Conservation (phyloP, 495 filamentous ascomycete genomes). For the Hypoxylon fuscum region DNA sequence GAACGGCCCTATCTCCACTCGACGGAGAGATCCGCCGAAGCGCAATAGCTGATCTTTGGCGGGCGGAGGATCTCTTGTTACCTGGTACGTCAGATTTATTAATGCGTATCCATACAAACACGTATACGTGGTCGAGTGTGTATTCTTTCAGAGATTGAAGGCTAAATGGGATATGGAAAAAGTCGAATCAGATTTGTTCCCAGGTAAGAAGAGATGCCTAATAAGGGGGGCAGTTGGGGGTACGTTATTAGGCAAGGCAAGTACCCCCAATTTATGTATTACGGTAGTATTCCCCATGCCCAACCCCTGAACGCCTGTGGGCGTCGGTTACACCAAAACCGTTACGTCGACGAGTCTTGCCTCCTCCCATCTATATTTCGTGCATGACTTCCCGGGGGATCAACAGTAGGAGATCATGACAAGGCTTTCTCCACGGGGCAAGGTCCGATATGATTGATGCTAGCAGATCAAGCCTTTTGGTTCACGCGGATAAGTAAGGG, state of each 20-base stretch:
- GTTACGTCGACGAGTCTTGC: slow-evolving; percentile 18
- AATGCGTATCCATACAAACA: slow-evolving; percentile 6
- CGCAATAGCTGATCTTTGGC: slow-evolving; percentile 5
- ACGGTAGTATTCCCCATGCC: slow-evolving; percentile 10
- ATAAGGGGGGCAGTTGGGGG: slow-evolving; percentile 27
- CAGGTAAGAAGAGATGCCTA: slow-evolving; percentile 8
- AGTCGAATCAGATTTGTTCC: slow-evolving; percentile 16
- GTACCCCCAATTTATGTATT: slow-evolving; percentile 38
- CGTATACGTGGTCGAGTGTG: not conserved
- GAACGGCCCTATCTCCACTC: slow-evolving; percentile 16
- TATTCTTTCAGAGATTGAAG: slow-evolving; percentile 14
- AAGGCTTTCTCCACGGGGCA: slow-evolving; percentile 1
- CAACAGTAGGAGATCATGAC: slow-evolving; percentile 10
- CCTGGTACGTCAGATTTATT: slow-evolving; percentile 8
- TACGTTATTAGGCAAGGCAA: slow-evolving; percentile 34
- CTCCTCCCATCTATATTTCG: slow-evolving; percentile 35
- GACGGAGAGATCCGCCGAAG: slow-evolving; percentile 16
- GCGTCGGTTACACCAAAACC: slow-evolving; percentile 26
- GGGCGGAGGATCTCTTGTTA: slow-evolving; percentile 1
- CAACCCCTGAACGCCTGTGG: slow-evolving; percentile 12
- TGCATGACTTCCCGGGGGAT: slow-evolving; percentile 39
- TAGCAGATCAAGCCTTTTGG: slow-evolving; percentile 1
- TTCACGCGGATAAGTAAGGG: slow-evolving; percentile 1
- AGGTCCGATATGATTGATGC: slow-evolving; percentile 16
- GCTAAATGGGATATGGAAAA: slow-evolving; percentile 30